Conservation (phyloP, 257 asterid genomes). For the Solanum etuberosum region DNA sequence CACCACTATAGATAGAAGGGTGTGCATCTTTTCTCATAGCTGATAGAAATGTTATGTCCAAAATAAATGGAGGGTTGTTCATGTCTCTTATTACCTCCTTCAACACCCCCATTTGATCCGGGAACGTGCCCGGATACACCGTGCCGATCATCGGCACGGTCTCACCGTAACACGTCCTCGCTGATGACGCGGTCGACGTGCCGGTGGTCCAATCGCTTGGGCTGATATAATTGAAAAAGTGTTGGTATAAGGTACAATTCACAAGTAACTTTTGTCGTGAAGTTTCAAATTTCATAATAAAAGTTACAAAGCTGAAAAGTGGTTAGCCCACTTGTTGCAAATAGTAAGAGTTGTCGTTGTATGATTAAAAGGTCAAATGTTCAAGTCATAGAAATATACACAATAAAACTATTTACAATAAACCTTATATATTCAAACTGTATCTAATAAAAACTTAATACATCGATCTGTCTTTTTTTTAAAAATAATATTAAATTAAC, state of each 20-base stretch:
- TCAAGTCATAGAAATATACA: background rate
- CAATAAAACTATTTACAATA: background rate
- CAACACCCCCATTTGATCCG: slow-evolving; percentile 63
- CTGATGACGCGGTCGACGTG: slow-evolving; percentile 11
- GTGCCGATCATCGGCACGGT: slow-evolving; percentile 47
- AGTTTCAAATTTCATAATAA: background rate
- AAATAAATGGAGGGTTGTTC: slow-evolving; percentile 67
- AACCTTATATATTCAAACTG: rapidly evolving
- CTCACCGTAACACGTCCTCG: slow-evolving; percentile 81
- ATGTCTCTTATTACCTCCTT: slow-evolving; percentile 41
- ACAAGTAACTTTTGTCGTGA: background rate
- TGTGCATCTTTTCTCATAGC: slow-evolving; percentile 93
- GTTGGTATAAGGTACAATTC: background rate
- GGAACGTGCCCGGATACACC: slow-evolving; percentile 38
- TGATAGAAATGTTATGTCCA: slow-evolving; percentile 75
- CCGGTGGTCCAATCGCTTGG: slow-evolving; percentile 85
- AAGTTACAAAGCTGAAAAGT: too few species aligned
- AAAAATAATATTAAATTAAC: background rate
- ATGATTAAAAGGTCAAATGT: too few species aligned
- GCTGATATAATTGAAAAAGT: slow-evolving; percentile 16
- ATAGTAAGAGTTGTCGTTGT: too few species aligned
- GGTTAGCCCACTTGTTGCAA: background rate
- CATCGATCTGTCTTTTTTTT: rapidly evolving
- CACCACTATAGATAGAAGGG: slow-evolving; percentile 92
- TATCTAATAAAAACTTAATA: background rate